Conservation (phyloP, 148 eudicot species). For the Camellia granthamiana region DNA sequence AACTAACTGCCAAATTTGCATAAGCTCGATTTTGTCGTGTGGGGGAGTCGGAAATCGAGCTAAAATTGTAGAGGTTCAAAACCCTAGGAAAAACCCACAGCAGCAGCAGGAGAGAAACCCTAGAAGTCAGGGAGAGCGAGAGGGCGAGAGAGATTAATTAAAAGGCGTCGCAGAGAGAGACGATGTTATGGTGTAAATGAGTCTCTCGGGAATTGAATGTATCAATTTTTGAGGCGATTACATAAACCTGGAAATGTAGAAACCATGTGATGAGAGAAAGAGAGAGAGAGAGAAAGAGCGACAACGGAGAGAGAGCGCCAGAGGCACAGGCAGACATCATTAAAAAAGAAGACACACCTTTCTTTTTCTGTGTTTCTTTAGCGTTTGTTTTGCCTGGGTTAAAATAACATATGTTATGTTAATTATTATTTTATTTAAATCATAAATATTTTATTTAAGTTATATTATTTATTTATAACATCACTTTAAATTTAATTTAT, state of each 20-base stretch:
- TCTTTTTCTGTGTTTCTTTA: too few species aligned
- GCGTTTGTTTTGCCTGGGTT: too few species aligned
- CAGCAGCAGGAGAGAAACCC: constrained; percentile 17
- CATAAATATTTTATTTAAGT: too few species aligned
- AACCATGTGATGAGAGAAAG: constrained; percentile 1
- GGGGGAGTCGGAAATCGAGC: neutral
- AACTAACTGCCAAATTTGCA: neutral
- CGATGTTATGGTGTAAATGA: constrained; percentile 3
- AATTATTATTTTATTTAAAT: too few species aligned
- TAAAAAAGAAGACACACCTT: neutral
- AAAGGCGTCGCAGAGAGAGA: constrained; percentile 18
- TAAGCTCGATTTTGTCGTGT: neutral
- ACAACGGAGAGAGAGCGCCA: neutral
- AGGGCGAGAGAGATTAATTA: neutral
- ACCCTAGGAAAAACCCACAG: neutral
- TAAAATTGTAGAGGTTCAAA: constrained; percentile 2
- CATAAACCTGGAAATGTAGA: constrained; percentile 26
- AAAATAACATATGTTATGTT: too few species aligned
- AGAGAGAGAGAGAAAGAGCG: neutral
- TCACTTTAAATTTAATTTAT: too few species aligned
- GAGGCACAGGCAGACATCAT: neutral
- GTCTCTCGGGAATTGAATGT: neutral
- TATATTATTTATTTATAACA: too few species aligned
- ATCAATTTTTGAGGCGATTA: constrained; percentile 5
- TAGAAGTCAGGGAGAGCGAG: neutral